Evolutionary conservation across 202 grass and related monocot species (phyloP).

Genomic region (Schoenoplectus triqueter): DNA sequence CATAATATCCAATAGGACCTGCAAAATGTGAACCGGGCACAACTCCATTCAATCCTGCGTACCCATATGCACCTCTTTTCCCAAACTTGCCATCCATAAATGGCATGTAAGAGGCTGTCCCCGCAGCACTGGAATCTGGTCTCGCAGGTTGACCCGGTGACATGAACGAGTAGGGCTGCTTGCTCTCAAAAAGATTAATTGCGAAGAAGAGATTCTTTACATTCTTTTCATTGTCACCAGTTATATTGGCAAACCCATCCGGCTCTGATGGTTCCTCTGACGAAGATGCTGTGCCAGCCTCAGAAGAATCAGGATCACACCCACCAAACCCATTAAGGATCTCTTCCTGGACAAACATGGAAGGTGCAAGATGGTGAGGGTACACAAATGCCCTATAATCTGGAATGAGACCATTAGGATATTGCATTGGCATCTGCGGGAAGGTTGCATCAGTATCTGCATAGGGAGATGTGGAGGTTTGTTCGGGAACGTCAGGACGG

Average conservation of each 20-base stretch:
- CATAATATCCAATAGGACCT: constrained; percentile 46
- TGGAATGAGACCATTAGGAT: constrained; percentile 6
- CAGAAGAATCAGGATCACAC: constrained; percentile 12
- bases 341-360: constrained; percentile 43
- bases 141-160: constrained; percentile 10
- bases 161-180: not conserved
- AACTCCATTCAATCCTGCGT: constrained; percentile 54
- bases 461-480: constrained; percentile 28
- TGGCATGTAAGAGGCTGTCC: not conserved
- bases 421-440: constrained; percentile 22
- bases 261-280: constrained; percentile 35
- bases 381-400: not conserved
- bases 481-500: constrained; percentile 59
- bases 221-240: constrained; percentile 54
- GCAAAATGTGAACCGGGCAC: constrained; percentile 46
- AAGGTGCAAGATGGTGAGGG: not conserved
- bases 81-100: constrained; percentile 22
- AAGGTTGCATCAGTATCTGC: constrained; percentile 14
- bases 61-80: constrained; percentile 43
- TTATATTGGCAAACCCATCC: constrained; percentile 57
- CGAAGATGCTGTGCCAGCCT: not conserved
- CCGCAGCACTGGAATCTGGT: not conserved
- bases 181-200: constrained; percentile 29
- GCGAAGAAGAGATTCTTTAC: constrained; percentile 58
- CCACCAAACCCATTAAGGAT: constrained; percentile 13